Conservation (phyloP, 164 flowering plant genomes). For the Macadamia integrifolia region DNA sequence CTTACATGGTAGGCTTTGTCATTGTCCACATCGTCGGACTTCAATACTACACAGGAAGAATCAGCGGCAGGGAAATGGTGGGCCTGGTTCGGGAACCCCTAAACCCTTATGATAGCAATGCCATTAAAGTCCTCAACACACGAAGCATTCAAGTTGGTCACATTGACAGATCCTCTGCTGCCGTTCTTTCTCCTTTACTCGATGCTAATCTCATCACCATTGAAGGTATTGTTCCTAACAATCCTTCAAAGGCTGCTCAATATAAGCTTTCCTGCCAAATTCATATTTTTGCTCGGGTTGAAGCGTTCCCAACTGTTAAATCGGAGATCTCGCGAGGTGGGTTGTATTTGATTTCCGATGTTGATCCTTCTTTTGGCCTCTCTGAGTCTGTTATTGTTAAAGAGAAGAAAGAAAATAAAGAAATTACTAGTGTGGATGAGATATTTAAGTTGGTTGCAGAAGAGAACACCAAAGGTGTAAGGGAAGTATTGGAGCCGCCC, state of each 20-base stretch:
- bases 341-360: slow-evolving; percentile 37
- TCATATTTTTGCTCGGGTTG: slow-evolving; percentile 54
- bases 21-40: slow-evolving; percentile 67
- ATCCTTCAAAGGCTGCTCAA: slow-evolving; percentile 18
- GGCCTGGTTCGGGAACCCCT: slow-evolving; percentile 76
- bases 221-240: slow-evolving; percentile 66
- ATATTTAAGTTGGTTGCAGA: slow-evolving; percentile 54
- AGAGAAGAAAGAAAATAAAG: slow-evolving; percentile 31
- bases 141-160: slow-evolving; percentile 60
- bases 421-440: slow-evolving; percentile 46
- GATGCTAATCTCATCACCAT: slow-evolving; percentile 34
- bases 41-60: slow-evolving; percentile 49
- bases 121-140: slow-evolving; percentile 69
- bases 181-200: slow-evolving; percentile 57
- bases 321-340: slow-evolving; percentile 31
- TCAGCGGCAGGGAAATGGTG: slow-evolving; percentile 76
- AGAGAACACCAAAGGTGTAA: slow-evolving; percentile 24
- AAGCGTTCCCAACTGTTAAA: slow-evolving; percentile 28
- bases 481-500: slow-evolving; percentile 54
- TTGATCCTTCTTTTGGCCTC: slow-evolving; percentile 33
- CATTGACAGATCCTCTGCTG: slow-evolving; percentile 52
- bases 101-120: slow-evolving; percentile 61
- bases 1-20: slow-evolving; percentile 57
- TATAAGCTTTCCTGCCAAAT: slow-evolving; percentile 56
- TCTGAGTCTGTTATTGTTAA: slow-evolving; percentile 58